phyloP scores from a whole-genome alignment of 2,329 filamentous ascomycete genomes.

The Thermothelomyces thermophilus region DNA sequence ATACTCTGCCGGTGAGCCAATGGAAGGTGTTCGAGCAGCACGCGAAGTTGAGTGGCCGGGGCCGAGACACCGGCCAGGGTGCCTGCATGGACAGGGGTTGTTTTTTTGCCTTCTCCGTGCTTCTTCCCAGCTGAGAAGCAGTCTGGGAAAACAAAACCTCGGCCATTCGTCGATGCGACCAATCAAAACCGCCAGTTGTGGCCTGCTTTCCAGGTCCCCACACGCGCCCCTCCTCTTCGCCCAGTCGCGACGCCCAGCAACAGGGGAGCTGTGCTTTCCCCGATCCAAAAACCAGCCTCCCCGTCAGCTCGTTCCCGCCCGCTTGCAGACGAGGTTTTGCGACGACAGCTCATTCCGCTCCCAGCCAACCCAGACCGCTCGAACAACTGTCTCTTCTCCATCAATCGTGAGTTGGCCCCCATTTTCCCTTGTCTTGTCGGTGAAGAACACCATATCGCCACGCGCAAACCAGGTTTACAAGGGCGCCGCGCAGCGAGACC shows the following conservation, averaged over 20 bases:
- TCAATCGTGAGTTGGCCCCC: slow-evolving; percentile 10
- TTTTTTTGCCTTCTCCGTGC: slow-evolving; percentile 14
- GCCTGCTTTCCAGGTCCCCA: slow-evolving; percentile 20
- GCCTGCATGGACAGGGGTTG: neutral
- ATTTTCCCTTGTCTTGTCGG: neutral
- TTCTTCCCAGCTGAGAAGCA: slow-evolving; percentile 14
- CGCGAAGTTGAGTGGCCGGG: slow-evolving; percentile 15
- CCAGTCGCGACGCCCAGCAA: slow-evolving; percentile 20
- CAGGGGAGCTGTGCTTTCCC: slow-evolving; percentile 14
- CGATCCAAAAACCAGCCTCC: slow-evolving; percentile 25
- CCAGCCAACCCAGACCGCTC: slow-evolving; percentile 9
- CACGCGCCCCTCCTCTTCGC: slow-evolving; percentile 13
- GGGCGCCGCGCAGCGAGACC: slow-evolving; percentile 11
- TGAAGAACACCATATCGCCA: neutral
- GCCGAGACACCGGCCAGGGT: slow-evolving; percentile 11
- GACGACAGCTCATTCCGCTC: slow-evolving; percentile 14
- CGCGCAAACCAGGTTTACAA: neutral
- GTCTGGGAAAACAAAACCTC: slow-evolving; percentile 23
- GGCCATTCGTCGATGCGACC: slow-evolving; percentile 16
- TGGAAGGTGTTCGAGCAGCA: neutral
- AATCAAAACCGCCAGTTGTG: slow-evolving; percentile 18
- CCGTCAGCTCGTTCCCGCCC: slow-evolving; percentile 12
- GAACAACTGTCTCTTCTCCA: slow-evolving; percentile 5
- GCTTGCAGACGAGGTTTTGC: slow-evolving; percentile 15
- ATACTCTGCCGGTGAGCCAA: neutral